These are phyloP conservation scores for Monilinia fructicola DNA, from an alignment of 2,329 filamentous ascomycete genomes.

Conservation along the genomic window DNA sequence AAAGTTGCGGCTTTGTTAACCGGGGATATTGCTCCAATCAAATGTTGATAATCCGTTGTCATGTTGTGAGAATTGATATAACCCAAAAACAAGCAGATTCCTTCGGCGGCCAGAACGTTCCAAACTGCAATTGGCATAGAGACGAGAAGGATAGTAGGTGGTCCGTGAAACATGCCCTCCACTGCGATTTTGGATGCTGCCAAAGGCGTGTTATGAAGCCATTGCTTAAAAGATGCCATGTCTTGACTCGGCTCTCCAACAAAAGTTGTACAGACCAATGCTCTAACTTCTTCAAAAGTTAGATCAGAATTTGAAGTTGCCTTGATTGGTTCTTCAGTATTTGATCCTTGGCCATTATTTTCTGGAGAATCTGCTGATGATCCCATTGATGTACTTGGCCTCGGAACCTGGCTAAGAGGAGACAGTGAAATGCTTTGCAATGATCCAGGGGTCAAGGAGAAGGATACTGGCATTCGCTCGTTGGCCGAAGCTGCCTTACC, in stretches of 20 bases:
- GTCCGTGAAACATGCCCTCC: conserved; percentile 67
- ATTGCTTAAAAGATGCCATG: conserved; percentile 65
- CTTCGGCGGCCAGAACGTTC: conserved; percentile 64
- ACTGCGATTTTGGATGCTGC: conserved; percentile 60
- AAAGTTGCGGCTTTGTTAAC: conserved; percentile 47
- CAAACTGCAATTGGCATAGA: conserved; percentile 65
- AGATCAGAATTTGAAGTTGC: conserved; percentile 47
- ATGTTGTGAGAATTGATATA: conserved; percentile 68
- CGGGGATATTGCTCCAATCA: conserved; percentile 50
- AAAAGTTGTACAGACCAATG: conserved; percentile 67
- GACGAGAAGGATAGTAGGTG: conserved; percentile 64
- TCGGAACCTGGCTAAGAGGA: conserved; percentile 35
- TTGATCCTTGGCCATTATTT: conserved; percentile 31
- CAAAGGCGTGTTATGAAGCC: conserved; percentile 60
- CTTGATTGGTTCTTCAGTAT: conserved; percentile 33
- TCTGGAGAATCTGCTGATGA: conserved; percentile 37
- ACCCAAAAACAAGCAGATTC: conserved; percentile 64
- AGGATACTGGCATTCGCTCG: conserved; percentile 50
- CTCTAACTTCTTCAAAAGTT: conserved; percentile 60
- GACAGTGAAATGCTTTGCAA: conserved; percentile 54
- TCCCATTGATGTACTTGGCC: conserved; percentile 40
- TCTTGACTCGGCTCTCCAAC: conserved; percentile 64
- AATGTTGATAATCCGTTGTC: conserved; percentile 60
- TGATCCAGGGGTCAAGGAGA: conserved; percentile 56
- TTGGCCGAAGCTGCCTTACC: conserved; percentile 40